Evolutionary conservation across 345 rosid species (phyloP), one percentile per base, ranked within the genome.

Genomic region (Mercurialis annua): DNA sequence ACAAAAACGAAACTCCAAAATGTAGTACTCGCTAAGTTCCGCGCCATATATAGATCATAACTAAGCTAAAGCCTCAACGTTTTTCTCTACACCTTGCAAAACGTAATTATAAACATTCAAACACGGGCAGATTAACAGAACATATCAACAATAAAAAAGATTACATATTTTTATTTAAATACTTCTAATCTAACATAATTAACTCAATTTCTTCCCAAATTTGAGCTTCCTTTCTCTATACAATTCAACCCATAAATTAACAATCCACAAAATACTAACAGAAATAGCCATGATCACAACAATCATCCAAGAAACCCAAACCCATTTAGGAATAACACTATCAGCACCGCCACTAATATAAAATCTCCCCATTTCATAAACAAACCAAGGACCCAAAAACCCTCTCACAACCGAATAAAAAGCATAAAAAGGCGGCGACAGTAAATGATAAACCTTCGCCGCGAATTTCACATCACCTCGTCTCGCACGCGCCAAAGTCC

Each of bases 301-400:
- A 15, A 73, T 20, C 15, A 86, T 67, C 97, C 99, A 91, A 62
- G 99, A 94, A 67, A 87, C 73, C 96, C 97, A 89, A 53, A 91
- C 63, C 95, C 97, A 94, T 69, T 47, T 86, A 4, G 99, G 95
- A 2, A 90, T 85, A 20, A 86, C 67, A 16, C 72, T 72, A 18
- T 81, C 75, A 6, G 88, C 92, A 44, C 48, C 79, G 2, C 95
- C 97, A 64, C 77, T 52, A 4, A 72, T 47, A 53, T 80, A 94
- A 72, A 78, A 90, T 6, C 18, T 54, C 3, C 77, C 83, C 96
- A 94, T 90, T 66, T 65, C 74, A 67, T 75, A 83, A 51, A 90
- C 80, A 54, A 89, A 88, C 40, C 65, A 73, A 0, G 97, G 96
- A 16, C 91, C 99, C 68, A 85, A 21, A 33, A 84, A 60, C 24